phyloP scores from a whole-genome alignment of 2,329 filamentous ascomycete genomes.

The Cryoendolithus antarcticus region DNA sequence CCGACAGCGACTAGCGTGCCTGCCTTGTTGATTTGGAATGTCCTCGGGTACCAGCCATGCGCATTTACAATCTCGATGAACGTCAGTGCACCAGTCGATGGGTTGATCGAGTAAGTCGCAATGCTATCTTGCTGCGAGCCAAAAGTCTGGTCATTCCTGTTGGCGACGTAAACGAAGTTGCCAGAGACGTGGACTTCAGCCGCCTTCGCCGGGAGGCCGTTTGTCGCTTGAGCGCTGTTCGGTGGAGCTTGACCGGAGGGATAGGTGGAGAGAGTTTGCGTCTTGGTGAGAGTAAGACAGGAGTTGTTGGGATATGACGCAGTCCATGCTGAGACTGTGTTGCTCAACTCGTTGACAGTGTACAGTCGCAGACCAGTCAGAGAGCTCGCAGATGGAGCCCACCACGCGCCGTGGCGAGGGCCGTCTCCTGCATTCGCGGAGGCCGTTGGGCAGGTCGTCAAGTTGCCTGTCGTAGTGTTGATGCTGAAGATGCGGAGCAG shows the following conservation, averaged over 20 bases:
- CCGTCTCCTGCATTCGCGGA: constrained; percentile 15
- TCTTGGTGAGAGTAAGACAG: constrained; percentile 21
- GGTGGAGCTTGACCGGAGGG: constrained; percentile 19
- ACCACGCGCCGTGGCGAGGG: constrained; percentile 31
- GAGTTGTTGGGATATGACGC: constrained; percentile 20
- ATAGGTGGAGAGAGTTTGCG: constrained; percentile 23
- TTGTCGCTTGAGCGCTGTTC: neutral
- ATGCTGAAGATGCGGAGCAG: constrained; percentile 18
- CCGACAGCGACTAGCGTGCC: constrained; percentile 6
- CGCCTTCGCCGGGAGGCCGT: constrained; percentile 12
- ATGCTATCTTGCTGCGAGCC: constrained; percentile 20
- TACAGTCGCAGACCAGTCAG: constrained; percentile 15
- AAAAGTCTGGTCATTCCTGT: constrained; percentile 26
- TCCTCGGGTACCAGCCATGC: constrained; percentile 23
- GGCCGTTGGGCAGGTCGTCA: constrained; percentile 10
- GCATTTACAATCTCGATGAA: constrained; percentile 21
- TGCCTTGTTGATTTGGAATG: constrained; percentile 14
- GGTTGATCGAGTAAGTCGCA: constrained; percentile 21
- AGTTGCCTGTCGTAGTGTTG: constrained; percentile 8
- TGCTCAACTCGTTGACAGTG: constrained; percentile 23
- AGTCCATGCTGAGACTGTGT: constrained; percentile 21
- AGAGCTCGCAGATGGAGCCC: constrained; percentile 20
- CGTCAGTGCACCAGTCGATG: constrained; percentile 15
- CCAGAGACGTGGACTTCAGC: constrained; percentile 23
- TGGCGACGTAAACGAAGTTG: constrained; percentile 23